Evolutionary conservation across 768 basidiomycete species (phyloP).

Genomic region (Leccinum boreale): DNA sequence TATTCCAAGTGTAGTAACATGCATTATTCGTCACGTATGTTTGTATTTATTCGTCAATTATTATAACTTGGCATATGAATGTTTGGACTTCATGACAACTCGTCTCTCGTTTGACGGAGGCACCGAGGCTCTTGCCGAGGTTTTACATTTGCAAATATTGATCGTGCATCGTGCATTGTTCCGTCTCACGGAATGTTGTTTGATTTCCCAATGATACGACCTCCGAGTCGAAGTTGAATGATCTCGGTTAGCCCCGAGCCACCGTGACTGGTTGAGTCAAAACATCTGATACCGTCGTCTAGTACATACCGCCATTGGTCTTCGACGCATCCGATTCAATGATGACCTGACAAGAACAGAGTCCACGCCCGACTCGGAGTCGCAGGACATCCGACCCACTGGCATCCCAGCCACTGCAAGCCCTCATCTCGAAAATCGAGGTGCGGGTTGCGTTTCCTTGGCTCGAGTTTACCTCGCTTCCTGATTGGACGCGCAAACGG

Average conservation of each 20-base stretch:
- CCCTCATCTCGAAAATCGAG: conserved; percentile 29
- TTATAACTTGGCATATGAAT: not conserved
- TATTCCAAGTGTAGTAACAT: conserved; percentile 14
- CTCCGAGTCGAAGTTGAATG: no score
- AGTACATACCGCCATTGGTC: not conserved
- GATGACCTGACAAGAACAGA: not conserved
- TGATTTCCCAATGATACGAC: not conserved
- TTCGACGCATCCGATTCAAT: not conserved
- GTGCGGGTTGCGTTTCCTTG: not conserved
- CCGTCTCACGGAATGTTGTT: not conserved
- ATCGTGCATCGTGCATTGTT: no score
- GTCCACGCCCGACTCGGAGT: not conserved
- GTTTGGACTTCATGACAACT: not conserved
- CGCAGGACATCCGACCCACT: conserved; percentile 12
- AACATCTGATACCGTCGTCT: not conserved
- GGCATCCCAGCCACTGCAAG: conserved; percentile 9
- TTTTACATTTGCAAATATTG: not conserved
- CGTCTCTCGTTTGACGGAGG: not conserved
- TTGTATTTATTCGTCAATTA: not conserved
- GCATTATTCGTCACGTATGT: conserved; percentile 21
- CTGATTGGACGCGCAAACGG: conserved; percentile 57
- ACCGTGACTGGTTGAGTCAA: not conserved
- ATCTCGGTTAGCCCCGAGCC: not conserved
- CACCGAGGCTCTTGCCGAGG: no score
- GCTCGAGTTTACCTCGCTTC: conserved; percentile 45